Evolutionary conservation across 768 basidiomycete genomes (phyloP), one percentile per base, ranked within the genome.

Genomic region (Pisolithus microcarpus): DNA sequence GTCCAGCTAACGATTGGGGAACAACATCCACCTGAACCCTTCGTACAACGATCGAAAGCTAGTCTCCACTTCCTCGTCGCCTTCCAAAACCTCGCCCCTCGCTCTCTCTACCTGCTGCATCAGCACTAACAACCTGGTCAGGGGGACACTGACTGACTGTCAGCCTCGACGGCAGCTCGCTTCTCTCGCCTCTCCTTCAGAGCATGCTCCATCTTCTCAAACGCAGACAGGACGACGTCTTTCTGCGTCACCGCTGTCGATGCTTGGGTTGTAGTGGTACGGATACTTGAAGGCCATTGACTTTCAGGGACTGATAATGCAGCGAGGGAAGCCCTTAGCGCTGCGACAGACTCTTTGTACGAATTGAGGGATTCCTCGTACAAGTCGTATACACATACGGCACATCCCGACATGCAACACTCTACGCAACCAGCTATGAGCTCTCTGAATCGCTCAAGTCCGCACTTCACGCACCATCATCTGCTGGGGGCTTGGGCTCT

Each of bases 341-440:
- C 53, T 2, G 60, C 59, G 0, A 91, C 56, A 4, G 81, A 74
- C 11, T 76, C 72, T 23, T 77, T 75, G 70, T 91, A 91, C 11
- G 70, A 72, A 21, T 72, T 70, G 2, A 89, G 65, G 0, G 84
- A 78, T 44, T 91, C 89, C 53, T 87, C 82, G 67, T 92, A 91
- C 23, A 92, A 65, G 58, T 91, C 90, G 67, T 94, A 89, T 7
- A 94, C 86, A 65, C 92, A 94, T n/a, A 93, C 68, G 0, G 91
- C 87, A 61, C 92, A 95, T 28, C 89, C 89, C 2, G 90, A 91
- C 91, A 94, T 94, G 72, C 91, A 95, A 66, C 91, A 93, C 67
- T 92, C 91, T 92, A 56, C 15, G 34, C 9, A 5, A 18, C n/a
- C 37, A 45, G 13, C 24, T 18, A 13, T 48, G 16, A 38, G 38